Base-by-base conservation (phyloP, 129 eudicot genomes). In the Rutidosis leptorrhynchoides region DNA sequence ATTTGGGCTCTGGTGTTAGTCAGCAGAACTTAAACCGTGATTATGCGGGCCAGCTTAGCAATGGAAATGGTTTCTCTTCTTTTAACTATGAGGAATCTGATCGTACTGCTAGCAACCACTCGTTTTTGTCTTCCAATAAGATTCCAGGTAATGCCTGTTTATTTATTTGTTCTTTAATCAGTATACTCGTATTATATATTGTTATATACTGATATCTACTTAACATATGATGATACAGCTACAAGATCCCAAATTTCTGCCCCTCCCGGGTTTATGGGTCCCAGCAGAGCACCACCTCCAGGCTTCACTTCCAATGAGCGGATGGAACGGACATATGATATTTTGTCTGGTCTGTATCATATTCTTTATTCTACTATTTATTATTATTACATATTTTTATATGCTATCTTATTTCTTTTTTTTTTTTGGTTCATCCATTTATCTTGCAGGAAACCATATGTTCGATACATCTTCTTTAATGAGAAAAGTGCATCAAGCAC, bases 251-350 rank as follows among this genome's bases (percentile, higher is more conserved):
- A 83, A 24, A 67, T 90, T 49, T 83, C 99, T 22, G 95, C 95
- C n/a, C 99, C 99, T n/a, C 99, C 99, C 40, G 99, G 99, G 45
- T 94, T 94, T 77, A 77, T 88, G 27, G 84, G 78, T 7, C 90
- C 95, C 51, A 85, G 77, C 46, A 84, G 95, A 80, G 84, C 95
- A 62, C 97, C 97, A 67, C 99, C 99, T 7, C 99, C 99, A 22
- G 99, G 99, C 64, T 94, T 94, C 68, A 25, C 82, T 23, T 77
- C 86, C 42, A 89, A 79, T 67, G 95, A 81, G 51, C 86, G 95
- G 74, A 79, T 79, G 43, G 94, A 84, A 21, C 99, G 75, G 62
- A 28, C 79, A 45, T 80, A 81, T 68, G 93, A 86, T 61, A 55
- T 76, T 7, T 58, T 77, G 46, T 78, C 95, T 66, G 97, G 99